Percentiles rank a stretch among this genome's conserved stretches.
Evolutionary conservation across 1,284 basidiomycete genomes (phyloP).

Genomic region (Ustilago xerochloae): DNA sequence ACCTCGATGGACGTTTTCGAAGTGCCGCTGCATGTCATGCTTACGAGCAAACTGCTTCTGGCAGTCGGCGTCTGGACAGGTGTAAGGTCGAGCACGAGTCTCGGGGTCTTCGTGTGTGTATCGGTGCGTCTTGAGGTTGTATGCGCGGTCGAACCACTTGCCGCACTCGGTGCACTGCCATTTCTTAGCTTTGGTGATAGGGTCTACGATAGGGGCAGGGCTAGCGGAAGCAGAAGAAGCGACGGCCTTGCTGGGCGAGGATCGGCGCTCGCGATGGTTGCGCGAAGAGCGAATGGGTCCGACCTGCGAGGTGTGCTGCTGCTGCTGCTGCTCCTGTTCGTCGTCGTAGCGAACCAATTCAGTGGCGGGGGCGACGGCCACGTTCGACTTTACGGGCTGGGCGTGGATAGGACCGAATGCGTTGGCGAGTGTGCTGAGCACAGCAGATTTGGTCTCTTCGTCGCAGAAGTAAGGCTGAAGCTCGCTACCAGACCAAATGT

Average conservation of each 20-base stretch:
- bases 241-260: constrained; percentile 29
- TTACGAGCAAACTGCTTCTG: constrained; percentile 59
- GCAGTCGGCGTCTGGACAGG: constrained; percentile 50
- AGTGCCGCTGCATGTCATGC: constrained; percentile 60
- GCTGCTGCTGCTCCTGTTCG: constrained; percentile 9
- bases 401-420: constrained; percentile 17
- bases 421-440: constrained; percentile 34
- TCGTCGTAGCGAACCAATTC: background rate
- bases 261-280: constrained; percentile 20
- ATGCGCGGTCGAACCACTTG: constrained; percentile 60
- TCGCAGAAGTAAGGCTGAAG: constrained; percentile 40
- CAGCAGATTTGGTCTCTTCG: constrained; percentile 18
- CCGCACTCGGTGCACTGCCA: constrained; percentile 55
- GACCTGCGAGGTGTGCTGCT: constrained; percentile 22
- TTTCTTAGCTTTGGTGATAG: constrained; percentile 42
- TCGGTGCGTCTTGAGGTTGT: constrained; percentile 61
- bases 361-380: background rate
- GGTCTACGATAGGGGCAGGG: constrained; percentile 34
- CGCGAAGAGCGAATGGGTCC: constrained; percentile 34
- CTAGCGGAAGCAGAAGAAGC: constrained; percentile 9
- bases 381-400: constrained; percentile 13
- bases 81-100: constrained; percentile 49
- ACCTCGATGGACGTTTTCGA: constrained; percentile 54
- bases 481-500: constrained; percentile 16
- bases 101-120: constrained; percentile 53